Evolutionary conservation across 352 stramenopile species (phyloP).

Genomic region (Globisporangium acanthophoron): DNA sequence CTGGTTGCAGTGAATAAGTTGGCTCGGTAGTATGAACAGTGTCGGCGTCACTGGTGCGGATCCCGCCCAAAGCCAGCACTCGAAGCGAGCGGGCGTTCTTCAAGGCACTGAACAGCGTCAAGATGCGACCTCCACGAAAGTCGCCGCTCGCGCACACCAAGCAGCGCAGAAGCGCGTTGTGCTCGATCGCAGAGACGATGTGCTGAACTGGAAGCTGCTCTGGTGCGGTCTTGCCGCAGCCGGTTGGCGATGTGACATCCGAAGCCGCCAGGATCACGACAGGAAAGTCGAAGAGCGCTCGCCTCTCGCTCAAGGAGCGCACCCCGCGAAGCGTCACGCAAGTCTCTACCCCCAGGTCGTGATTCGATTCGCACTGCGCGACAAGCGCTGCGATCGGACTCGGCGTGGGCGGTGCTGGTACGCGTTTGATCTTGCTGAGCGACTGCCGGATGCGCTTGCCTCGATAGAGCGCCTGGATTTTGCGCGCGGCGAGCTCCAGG

Average conservation of each 20-base stretch:
- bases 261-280: slow-evolving; percentile 27
- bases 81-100: slow-evolving; percentile 36
- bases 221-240: not conserved
- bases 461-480: slow-evolving; percentile 53
- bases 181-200: slow-evolving; percentile 41
- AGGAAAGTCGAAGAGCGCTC: slow-evolving; percentile 43
- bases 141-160: slow-evolving; percentile 31
- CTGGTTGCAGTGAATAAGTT: slow-evolving; percentile 3
- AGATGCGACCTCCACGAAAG: slow-evolving; percentile 21
- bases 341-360: slow-evolving; percentile 20
- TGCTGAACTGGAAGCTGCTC: slow-evolving; percentile 20
- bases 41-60: slow-evolving; percentile 7
- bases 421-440: slow-evolving; percentile 26
- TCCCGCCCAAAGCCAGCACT: slow-evolving; percentile 34
- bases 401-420: slow-evolving; percentile 12
- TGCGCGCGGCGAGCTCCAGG: slow-evolving; percentile 29
- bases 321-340: slow-evolving; percentile 20
- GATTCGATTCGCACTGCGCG: slow-evolving; percentile 16
- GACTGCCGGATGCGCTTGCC: slow-evolving; percentile 38
- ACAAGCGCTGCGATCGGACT: slow-evolving; percentile 33
- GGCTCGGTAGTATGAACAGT: not conserved
- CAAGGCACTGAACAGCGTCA: slow-evolving; percentile 30
- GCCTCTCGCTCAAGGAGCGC: slow-evolving; percentile 28
- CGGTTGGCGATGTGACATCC: not conserved
- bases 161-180: slow-evolving; percentile 33